Conservation (phyloP, 192 early-diverging fungal genomes). For the Gonapodya prolifera region DNA sequence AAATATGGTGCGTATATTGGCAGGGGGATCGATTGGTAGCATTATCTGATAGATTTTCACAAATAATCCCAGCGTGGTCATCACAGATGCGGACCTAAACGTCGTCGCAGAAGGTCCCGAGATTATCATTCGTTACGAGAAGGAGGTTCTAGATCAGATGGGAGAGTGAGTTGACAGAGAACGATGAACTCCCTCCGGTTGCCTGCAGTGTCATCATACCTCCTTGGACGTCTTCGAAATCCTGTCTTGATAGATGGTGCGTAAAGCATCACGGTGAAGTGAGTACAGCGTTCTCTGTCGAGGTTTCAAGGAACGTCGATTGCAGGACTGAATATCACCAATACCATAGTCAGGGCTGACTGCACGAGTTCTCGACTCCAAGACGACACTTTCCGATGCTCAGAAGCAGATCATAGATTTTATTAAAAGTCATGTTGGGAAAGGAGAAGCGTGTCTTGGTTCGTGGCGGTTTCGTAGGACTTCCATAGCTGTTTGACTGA, state of each 20-base stretch:
- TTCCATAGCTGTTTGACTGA: neutral
- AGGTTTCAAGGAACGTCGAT: neutral
- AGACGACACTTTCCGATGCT: constrained; percentile 49
- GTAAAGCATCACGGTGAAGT: constrained; percentile 67
- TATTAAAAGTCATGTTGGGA: constrained; percentile 56
- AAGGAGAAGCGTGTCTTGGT: constrained; percentile 46
- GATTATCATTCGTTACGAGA: constrained; percentile 59
- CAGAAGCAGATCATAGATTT: constrained; percentile 60
- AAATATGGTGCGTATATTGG: constrained; percentile 58
- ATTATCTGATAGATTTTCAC: neutral
- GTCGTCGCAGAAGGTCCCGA: constrained; percentile 56
- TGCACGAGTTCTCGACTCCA: constrained; percentile 52
- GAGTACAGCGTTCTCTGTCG: constrained; percentile 14
- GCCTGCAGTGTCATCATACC: neutral
- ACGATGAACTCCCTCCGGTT: neutral
- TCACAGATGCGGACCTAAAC: constrained; percentile 81
- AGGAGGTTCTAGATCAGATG: constrained; percentile 73
- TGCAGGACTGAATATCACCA: neutral
- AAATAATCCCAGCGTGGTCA: constrained; percentile 27
- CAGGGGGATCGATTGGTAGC: neutral
- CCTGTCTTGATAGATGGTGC: too few species aligned
- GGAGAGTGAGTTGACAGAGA: constrained; percentile 50
- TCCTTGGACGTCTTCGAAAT: neutral
- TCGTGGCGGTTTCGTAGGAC: neutral
- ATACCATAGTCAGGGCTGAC: constrained; percentile 61